Base-by-base conservation (phyloP, 2,329 filamentous ascomycete species). In the Colletotrichum sp. region DNA sequence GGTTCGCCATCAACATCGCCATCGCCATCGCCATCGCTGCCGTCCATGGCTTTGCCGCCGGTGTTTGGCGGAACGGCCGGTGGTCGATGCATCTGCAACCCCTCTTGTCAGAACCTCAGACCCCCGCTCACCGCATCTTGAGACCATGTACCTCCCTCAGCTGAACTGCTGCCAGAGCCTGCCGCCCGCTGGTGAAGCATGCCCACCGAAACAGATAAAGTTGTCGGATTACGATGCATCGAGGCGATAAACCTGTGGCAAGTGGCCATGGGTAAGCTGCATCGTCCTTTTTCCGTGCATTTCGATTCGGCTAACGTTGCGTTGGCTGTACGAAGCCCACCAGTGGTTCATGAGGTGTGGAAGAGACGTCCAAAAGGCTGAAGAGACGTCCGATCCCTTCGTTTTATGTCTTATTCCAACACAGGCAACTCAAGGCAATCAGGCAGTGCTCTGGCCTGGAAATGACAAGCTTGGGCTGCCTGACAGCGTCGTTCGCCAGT, bases 61-160 rank as follows among this genome's bases (percentile, higher is more conserved):
- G 34, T 39, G 16, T 63, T 36, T 30, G 28, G 8, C 15, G 28
- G 44, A 18, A 21, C 24, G 28, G 34, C n/a, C n/a, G 59, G 28
- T 68, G 18, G 26, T 57, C 30, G 28, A 57, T 59, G 30, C 65
- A 59, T 36, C 65, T 68, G 49, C 30, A 57, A 57, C 28, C 65
- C 49, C 65, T 57, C 12, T 12, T 66, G 65, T 59, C 65, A 59
- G 66, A 62, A 68, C 28, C 8, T 15, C 34, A 36, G 44, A 32
- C 44, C 65, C 44, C 65, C 52, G 55, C 68, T 72, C 60, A 75
- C 72, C 68, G 72, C 72, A 71, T 71, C n/a, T 66, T 62, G 34
- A 55, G 52, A 32, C 34, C 34, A 66, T 75, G 62, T 57, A 52
- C 36, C 36, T 39, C 16, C 39, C 39, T 44, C 18, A n/a, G 55